These are phyloP conservation scores for Parmelia sp. DNA, from an alignment of 495 filamentous ascomycete genomes.

Conservation along the genomic window DNA sequence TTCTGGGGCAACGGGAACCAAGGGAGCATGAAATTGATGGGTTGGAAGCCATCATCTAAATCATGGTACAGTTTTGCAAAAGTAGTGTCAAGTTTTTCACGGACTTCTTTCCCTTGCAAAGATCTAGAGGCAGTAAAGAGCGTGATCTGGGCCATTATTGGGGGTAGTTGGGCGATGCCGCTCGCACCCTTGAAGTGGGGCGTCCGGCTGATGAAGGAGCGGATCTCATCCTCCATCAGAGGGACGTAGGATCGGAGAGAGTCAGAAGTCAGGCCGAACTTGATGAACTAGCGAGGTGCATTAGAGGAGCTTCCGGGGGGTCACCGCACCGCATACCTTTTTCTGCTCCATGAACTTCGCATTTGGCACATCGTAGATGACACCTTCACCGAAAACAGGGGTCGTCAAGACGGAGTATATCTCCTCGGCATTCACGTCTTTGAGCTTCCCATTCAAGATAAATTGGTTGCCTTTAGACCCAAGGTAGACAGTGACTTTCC, in stretches of 20 bases:
- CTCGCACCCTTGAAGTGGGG: constrained; percentile 61
- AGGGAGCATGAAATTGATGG: constrained; percentile 79
- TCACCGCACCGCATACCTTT: constrained; percentile 38
- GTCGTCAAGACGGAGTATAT: constrained; percentile 76
- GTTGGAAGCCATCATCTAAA: constrained; percentile 75
- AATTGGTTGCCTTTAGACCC: constrained; percentile 80
- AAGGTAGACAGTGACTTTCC: constrained; percentile 68
- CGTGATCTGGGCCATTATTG: constrained; percentile 74
- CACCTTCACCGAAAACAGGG: constrained; percentile 77
- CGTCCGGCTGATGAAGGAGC: constrained; percentile 57
- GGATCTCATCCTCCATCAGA: constrained; percentile 68
- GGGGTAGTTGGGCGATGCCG: constrained; percentile 57
- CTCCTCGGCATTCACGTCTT: constrained; percentile 76
- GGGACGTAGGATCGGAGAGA: constrained; percentile 73
- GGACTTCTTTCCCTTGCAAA: constrained; percentile 75
- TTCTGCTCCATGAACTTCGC: constrained; percentile 81
- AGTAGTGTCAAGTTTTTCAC: constrained; percentile 63
- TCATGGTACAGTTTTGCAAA: constrained; percentile 75
- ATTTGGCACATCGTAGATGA: constrained; percentile 84
- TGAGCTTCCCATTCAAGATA: constrained; percentile 76
- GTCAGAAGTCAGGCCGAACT: constrained; percentile 68
- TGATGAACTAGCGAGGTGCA: constrained; percentile 58
- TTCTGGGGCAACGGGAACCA: constrained; percentile 82
- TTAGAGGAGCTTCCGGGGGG: constrained; percentile 9
- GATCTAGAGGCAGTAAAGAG: constrained; percentile 76